These are phyloP conservation scores for Trichoderma guizhouense DNA, from an alignment of 2,329 filamentous ascomycete genomes.

Conservation along the genomic window DNA sequence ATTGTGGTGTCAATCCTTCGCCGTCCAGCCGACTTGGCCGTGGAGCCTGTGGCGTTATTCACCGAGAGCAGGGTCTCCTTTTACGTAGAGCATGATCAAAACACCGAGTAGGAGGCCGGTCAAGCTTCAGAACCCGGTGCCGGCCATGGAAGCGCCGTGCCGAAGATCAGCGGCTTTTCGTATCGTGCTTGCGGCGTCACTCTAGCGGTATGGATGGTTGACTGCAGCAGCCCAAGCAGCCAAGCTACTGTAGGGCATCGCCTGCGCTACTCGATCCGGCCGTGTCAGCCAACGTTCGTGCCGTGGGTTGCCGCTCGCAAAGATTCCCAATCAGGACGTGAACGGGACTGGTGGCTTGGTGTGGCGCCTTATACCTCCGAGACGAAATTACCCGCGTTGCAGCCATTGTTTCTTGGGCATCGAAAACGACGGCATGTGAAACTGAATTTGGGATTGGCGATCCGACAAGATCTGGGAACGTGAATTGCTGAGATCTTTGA, in stretches of 20 bases:
- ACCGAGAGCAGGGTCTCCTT: conserved; percentile 3
- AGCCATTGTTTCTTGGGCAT: neutral
- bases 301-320: conserved; percentile 12
- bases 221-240: neutral
- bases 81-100: neutral
- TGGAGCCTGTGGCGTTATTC: conserved; percentile 1
- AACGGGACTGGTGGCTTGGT: conserved; percentile 1
- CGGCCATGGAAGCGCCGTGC: neutral
- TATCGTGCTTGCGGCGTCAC: neutral
- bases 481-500: conserved; percentile 3
- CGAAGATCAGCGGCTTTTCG: conserved; percentile 1
- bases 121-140: neutral
- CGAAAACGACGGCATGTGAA: neutral
- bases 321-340: conserved; percentile 1
- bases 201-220: neutral
- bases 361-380: conserved; percentile 12
- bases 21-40: conserved; percentile 11
- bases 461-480: neutral
- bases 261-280: conserved; percentile 12
- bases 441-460: neutral
- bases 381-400: neutral
- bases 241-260: neutral
- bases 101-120: neutral
- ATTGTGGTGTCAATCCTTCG: conserved; percentile 10
- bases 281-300: neutral